Base-by-base conservation (phyloP, 148 eudicot genomes). In the Beta vulgaris region DNA sequence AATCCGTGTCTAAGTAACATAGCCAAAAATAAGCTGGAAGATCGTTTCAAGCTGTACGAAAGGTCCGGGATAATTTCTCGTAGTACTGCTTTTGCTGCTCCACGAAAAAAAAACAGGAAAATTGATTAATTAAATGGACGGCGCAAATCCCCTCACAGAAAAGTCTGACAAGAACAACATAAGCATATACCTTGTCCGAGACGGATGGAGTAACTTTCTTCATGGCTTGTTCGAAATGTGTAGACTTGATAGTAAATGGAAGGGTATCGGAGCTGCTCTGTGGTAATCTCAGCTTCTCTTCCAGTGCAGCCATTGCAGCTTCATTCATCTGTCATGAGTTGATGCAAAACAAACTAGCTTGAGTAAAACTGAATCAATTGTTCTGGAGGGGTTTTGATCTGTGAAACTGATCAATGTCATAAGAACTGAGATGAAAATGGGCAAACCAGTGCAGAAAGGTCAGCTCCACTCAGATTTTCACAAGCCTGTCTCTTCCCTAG, bases 401-500 rank as follows among this genome's bases (percentile, higher is more conserved):
- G 43, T 40, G 68, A 32, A 69, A 12, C 29, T 25, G n/a, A 29
- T 23, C 54, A 32, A 71, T 12, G 73, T 21, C 13, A 9, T 3
- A 61, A 40, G 25, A 28, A 34, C 5, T 2, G 11, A 34, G 70
- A 31, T 10, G 72, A 76, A 70, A 10, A 51, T 14, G 49, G 32
- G 64, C 85, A 51, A 75, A 93, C 98, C 91, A 93, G 82, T 34
- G 94, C 90, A 76, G 85, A 68, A 71, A 93, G 98, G 82, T 93
- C 98, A 62, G 97, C 97, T 64, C 98, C 98, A 71, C 97, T 93
- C 42, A 93, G 72, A 80, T 86, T 85, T 59, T 85, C 84, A 80
- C 94, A 88, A 64, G 83, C 81, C 39, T 76, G 69, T 61, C 81
- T 84, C 75, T 46, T 81, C 32, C 87, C 98, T 36, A 93, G 68